Evolutionary conservation across 2,329 filamentous ascomycete genomes (phyloP), one percentile per base, ranked within the genome.

Genomic region (Emmonsia crescens): DNA sequence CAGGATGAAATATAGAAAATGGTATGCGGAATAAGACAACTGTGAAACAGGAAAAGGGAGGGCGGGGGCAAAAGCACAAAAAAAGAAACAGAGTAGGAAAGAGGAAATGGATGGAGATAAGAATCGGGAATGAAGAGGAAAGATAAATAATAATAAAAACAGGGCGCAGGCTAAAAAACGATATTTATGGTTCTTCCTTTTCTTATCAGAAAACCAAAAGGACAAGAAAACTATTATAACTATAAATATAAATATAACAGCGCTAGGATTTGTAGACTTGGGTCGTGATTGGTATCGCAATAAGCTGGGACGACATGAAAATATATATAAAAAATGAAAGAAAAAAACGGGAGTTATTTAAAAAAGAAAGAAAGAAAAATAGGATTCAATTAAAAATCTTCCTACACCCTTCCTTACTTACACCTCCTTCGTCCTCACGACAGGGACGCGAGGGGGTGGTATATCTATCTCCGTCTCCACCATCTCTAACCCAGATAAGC

Each of bases 401-500:
- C 42, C 29, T 24, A 60, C 21, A 24, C n/a, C 21, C 10, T 6
- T 27, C 14, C 19, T 21, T 16, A 36, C 24, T 65, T 73, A 77
- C 62, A 78, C 73, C 67, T 79, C 77, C 64, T 74, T 75, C 12
- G 75, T 78, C 62, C 75, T 70, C 60, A 78, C 62, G 62, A 71
- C 24, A 31, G 38, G 27, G 49, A 73, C 65, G 59, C 73, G 75
- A 55, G 71, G 46, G 14, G 46, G 21, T 1, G 46, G 72, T 56
- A 61, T 62, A 63, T 77, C 76, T 57, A 81, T 79, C 67, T 83
- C 88, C 63, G 86, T 84, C 76, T 94, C 89, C n/a, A 91, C 88
- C 85, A 93, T 89, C 77, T 96, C 92, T 67, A 96, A 83, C 10
- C 90, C 84, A 61, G 86, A 87, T 62, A 97, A 77, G 71, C 89